phyloP scores from a whole-genome alignment of 805 yeast genomes.

The Metschnikowia bowlesiae region DNA sequence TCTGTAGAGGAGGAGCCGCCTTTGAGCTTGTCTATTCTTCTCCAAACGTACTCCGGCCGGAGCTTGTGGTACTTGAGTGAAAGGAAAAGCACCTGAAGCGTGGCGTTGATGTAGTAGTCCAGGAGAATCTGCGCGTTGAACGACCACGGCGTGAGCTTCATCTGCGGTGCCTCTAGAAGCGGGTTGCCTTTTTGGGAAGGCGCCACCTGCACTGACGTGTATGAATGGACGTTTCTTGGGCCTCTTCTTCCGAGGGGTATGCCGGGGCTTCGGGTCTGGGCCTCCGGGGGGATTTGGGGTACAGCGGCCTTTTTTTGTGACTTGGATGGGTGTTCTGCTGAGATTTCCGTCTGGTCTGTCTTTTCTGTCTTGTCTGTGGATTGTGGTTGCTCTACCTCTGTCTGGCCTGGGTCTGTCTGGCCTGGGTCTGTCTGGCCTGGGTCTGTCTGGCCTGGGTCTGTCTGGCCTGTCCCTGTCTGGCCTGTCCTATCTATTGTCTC shows the following conservation, averaged over 20 bases:
- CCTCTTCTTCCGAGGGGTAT: conserved; percentile 1
- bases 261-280: neutral
- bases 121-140: conserved; percentile 48
- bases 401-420: no score
- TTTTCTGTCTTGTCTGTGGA: no score
- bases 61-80: conserved; percentile 70
- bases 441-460: neutral
- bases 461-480: neutral
- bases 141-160: conserved; percentile 52
- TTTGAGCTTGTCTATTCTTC: conserved; percentile 43
- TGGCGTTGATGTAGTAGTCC: conserved; percentile 61
- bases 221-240: conserved; percentile 10
- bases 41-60: conserved; percentile 69
- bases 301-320: no score
- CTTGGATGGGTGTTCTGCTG: no score
- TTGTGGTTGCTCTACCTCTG: no score
- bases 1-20: conserved; percentile 25
- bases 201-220: conserved; percentile 48
- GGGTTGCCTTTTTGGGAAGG: conserved; percentile 74
- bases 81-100: conserved; percentile 55
- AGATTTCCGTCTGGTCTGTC: no score
- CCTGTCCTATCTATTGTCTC: neutral
- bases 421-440: neutral
- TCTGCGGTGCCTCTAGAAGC: conserved; percentile 43
- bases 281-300: neutral